phyloP scores from a whole-genome alignment of 495 filamentous ascomycete species.

The Trichoderma erinaceum region DNA sequence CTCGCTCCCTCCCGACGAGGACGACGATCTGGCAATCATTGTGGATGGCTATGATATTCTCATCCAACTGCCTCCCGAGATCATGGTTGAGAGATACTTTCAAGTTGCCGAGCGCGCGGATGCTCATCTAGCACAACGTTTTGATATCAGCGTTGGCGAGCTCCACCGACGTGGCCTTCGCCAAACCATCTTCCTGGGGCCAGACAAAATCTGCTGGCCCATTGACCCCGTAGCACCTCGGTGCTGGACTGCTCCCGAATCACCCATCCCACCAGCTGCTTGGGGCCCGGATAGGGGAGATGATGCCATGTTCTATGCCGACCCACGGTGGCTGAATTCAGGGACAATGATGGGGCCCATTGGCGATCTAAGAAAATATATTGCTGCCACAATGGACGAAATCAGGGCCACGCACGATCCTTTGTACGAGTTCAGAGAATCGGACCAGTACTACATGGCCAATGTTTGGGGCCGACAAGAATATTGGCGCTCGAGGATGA shows the following conservation, averaged over 20 bases:
- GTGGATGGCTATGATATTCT: conserved; percentile 18
- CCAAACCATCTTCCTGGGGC: conserved; percentile 24
- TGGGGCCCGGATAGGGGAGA: conserved; percentile 21
- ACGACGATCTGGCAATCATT: conserved; percentile 18
- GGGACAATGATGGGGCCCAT: conserved; percentile 49
- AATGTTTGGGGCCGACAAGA: conserved; percentile 55
- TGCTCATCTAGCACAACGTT: conserved; percentile 15
- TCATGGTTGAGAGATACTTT: conserved; percentile 16
- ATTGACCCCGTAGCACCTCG: conserved; percentile 15
- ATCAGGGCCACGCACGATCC: conserved; percentile 19
- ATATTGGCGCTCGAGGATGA: conserved; percentile 43
- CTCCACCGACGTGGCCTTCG: conserved; percentile 16
- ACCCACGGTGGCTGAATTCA: conserved; percentile 49
- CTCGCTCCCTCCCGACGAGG: neutral
- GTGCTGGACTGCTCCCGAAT: conserved; percentile 22
- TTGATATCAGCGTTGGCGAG: conserved; percentile 10
- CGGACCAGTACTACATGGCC: conserved; percentile 47
- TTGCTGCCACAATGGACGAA: conserved; percentile 26
- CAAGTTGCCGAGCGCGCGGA: conserved; percentile 19
- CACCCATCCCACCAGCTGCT: conserved; percentile 20
- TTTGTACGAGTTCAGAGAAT: conserved; percentile 14
- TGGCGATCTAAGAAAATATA: conserved; percentile 44
- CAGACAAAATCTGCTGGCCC: conserved; percentile 27
- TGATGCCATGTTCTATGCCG: conserved; percentile 5
- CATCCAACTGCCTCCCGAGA: conserved; percentile 15